A percentile compares a stretch with the other conserved stretches of the same genome.
Evolutionary conservation across 2,329 filamentous ascomycete species (phyloP).

Genomic region (Claviceps fusiformis): DNA sequence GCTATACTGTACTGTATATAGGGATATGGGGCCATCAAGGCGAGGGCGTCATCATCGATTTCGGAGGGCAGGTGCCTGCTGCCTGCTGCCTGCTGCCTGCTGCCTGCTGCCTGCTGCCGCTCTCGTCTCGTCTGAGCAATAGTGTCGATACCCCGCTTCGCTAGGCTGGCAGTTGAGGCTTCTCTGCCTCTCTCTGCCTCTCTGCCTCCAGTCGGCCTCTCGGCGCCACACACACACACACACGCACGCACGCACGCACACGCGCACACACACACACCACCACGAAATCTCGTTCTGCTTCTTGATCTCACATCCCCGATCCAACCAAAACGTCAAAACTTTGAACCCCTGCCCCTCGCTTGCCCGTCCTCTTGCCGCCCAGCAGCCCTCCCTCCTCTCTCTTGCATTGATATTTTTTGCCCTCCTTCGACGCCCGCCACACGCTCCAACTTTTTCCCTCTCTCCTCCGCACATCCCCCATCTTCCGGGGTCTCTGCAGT

Average conservation of each 20-base stretch:
- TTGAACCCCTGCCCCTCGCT: not conserved
- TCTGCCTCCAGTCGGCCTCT: not conserved
- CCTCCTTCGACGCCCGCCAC: slow-evolving; percentile 1
- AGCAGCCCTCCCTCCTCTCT: not conserved
- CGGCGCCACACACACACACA: not conserved
- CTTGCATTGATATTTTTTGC: slow-evolving; percentile 1
- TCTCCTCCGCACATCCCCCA: slow-evolving; percentile 5
- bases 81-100: too few species aligned
- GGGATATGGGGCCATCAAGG: too few species aligned
- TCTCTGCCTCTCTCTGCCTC: too few species aligned
- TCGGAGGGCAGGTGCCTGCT: too few species aligned
- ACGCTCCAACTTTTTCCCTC: not conserved
- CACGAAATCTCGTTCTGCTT: not conserved
- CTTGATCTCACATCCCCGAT: not conserved
- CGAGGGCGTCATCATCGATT: too few species aligned
- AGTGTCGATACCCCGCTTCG: too few species aligned
- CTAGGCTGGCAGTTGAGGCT: too few species aligned
- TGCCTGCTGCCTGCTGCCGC: too few species aligned
- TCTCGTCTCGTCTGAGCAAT: too few species aligned
- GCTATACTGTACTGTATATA: too few species aligned
- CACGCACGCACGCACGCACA: not conserved
- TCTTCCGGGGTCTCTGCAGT: slow-evolving; percentile 10
- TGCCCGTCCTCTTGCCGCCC: slow-evolving; percentile 3
- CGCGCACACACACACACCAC: not conserved
- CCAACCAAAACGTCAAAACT: not conserved